Evolutionary conservation across 768 basidiomycete species (phyloP), one percentile per base, ranked within the genome.

Genomic region (Rubroboletus pulcherrimus): DNA sequence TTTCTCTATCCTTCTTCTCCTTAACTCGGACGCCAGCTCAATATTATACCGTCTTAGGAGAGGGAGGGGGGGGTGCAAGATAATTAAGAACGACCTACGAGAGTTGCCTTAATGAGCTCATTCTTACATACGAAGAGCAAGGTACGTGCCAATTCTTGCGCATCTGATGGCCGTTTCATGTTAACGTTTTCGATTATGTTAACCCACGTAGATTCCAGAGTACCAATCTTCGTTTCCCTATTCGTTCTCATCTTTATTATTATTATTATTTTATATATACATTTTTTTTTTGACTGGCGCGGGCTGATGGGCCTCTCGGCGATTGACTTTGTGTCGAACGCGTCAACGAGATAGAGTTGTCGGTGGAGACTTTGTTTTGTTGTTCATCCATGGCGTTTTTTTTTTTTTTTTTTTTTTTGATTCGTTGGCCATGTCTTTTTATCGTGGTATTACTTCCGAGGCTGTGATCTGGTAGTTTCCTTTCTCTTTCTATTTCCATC

Each of bases 81-180:
- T 19, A 14, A 38, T 46, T 17, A 45, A 49, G 38, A 7, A 24
- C 17, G 44, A 40, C 40, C 37, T 57, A 21, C 10, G 31, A 46
- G 31, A 46, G 41, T 60, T 43, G 33, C 21, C 46, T 47, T 33
- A 30, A 37, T 40, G 37, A 35, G 53, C 21, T 40, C 31, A 26
- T 42, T 30, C 43, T 61, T 62, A 63, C 61, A 55, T 63, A 60
- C 62, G 17, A 26, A 17, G 24, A 9, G 9, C 46, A 24, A 55
- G 60, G 51, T 49, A 49, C 49, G 58, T 19, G 21, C 15, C 9
- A 10, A 26, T 15, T n/a, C 19, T 31, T 4, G 50, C 45, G 51
- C 52, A 64, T 61, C 63, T 61, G 59, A 65, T 58, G 63, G 59
- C 63, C 63, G 55, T 47, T 58, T 48, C 54, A 62, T 54, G 63